Base-by-base conservation (phyloP, 2,329 filamentous ascomycete species). In the Nannizzia gypsea region DNA sequence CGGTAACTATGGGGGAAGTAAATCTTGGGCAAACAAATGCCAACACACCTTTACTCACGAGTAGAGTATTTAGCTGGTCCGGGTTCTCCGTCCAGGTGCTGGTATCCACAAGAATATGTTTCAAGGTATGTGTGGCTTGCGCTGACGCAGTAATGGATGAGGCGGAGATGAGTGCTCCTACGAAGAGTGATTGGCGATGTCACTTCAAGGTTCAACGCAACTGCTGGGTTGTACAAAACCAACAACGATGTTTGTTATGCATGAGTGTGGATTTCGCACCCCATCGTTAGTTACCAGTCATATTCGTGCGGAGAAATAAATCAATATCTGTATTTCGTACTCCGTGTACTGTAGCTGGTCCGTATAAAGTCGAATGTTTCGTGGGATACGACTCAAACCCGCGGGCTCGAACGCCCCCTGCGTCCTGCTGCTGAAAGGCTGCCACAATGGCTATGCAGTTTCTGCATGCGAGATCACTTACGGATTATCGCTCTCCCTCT, bases 61-160 rank as follows among this genome's bases (percentile, higher is more conserved):
- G n/a, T n/a, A n/a, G n/a, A n/a, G n/a, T n/a, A 54, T 31, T 11
- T 9, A 24, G 42, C 42, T 46, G 20, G 9, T 11, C 17, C 44
- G 44, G 44, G 44, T 54, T 31, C 26, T 17, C 22, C 26, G n/a
- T 28, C 6, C 13, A 54, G 26, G 50, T 15, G 24, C 28, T 9
- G 15, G 50, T 54, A 54, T 54, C 50, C 50, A 54, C 50, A 54
- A 22, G 26, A 17, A 54, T 31, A 20, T 54, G 50, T 54, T 54
- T 54, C 50, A 54, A 54, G 15, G 6, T 6, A 5, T 54, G 28
- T 31, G 28, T 31, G 26, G 50, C 50, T 54, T 54, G 50, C 4
- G 48, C 48, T 54, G 48, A 54, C 13, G 26, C 50, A 34, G 50
- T 31, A 11, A 24, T 54, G 50, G 50, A 9, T 31, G 34, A 20